These are phyloP conservation scores for Eremochloa ophiuroides DNA, from an alignment of 176 grass and related monocot genomes.

Conservation along the genomic window DNA sequence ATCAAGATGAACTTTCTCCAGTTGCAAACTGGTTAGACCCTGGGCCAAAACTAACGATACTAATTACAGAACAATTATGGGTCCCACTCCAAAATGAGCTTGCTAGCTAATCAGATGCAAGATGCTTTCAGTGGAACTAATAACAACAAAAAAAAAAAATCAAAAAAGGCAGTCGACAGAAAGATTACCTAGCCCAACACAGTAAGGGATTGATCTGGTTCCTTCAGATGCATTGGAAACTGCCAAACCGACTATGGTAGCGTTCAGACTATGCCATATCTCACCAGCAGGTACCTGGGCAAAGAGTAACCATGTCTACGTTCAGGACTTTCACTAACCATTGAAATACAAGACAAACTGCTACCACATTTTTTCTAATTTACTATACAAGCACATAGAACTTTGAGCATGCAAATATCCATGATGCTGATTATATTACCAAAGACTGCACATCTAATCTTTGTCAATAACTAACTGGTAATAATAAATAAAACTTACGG, in stretches of 20 bases:
- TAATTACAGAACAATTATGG: neutral
- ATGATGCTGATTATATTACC: neutral
- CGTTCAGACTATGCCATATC: conserved; percentile 79
- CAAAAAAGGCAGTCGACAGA: neutral
- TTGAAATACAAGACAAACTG: neutral
- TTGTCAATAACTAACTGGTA: neutral
- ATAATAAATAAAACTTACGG: neutral
- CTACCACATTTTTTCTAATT: neutral
- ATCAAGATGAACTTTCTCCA: neutral
- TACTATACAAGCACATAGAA: neutral
- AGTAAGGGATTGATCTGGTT: conserved; percentile 44
- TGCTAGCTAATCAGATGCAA: neutral
- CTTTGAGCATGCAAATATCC: neutral
- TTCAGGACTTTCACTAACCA: neutral
- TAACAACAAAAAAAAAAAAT: neutral
- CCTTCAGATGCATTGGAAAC: conserved; percentile 36
- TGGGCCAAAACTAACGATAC: neutral
- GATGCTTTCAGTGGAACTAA: neutral
- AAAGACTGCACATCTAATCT: neutral
- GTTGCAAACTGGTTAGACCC: neutral
- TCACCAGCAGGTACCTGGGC: conserved; percentile 66
- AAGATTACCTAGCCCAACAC: conserved; percentile 77
- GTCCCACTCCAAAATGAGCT: neutral
- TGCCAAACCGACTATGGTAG: conserved; percentile 68
- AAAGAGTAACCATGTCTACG: neutral